Evolutionary conservation across 1,284 basidiomycete species (phyloP), one percentile per base, ranked within the genome.

Genomic region (Trichosporon coremiiforme): DNA sequence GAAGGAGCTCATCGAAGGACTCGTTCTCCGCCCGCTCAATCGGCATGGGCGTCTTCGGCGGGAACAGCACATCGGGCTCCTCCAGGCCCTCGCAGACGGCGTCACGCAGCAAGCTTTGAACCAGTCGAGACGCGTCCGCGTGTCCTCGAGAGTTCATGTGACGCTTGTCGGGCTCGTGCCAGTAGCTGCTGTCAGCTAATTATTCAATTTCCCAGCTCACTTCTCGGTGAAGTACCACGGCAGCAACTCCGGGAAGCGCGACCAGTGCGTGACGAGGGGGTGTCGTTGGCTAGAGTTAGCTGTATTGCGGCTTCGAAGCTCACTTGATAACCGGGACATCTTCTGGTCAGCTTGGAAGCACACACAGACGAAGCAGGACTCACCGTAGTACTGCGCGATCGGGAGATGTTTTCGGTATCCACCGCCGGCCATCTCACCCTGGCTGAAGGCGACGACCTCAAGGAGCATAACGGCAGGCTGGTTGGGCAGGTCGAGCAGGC

Each of bases 341-440:
- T 77, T 70, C 7, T 7, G 13, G 65, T 72, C 38, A 68, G 70
- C 35, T n/a, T 3, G 36, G 10, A 4, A 3, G 9, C 36, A 55
- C 12, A 1, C 1, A 13, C 9, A 13, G 25, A n/a, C 4, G 5
- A 1, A 20, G 33, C 25, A 12, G 6, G 15, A 71, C 74, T 71
- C 68, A 77, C 78, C 82, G 68, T 80, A 84, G 69, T 81, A 84
- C 62, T 82, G 76, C 1, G 81, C 82, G 0, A 83, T 80, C 0
- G 82, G 82, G 45, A 83, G 70, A 65, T 84, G 83, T 71, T 80
- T 80, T 33, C 80, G 70, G 8, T 82, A 82, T 0, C 83, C 83
- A 10, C 82, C 82, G 50, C 80, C 80, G 2, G 77, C 80, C 82
- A 84, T 84, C 0, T 75, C 77, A 5, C 79, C 80, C 65, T 69